Percentiles rank a stretch among this genome's conserved stretches.
These are phyloP conservation scores for Penicillium vulpinum DNA, from an alignment of 2,329 filamentous ascomycete genomes.

Conservation along the genomic window DNA sequence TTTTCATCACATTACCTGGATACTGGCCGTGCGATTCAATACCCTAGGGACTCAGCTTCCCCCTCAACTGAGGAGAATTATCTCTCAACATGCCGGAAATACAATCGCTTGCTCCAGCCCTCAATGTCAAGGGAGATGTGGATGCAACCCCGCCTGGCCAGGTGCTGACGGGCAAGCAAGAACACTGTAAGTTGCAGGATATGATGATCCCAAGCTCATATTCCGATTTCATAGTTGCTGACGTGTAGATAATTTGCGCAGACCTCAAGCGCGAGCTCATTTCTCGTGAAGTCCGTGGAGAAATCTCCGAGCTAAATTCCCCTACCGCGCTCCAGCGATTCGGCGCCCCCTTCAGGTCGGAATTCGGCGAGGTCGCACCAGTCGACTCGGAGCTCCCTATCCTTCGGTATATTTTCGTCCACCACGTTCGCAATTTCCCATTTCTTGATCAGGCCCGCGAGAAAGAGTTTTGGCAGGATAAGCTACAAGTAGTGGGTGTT, in stretches of 20 bases:
- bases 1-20: neutral
- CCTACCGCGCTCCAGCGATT: conserved; percentile 93
- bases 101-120: conserved; percentile 11
- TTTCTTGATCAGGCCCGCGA: conserved; percentile 95
- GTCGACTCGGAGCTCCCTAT: conserved; percentile 92
- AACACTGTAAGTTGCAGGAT: conserved; percentile 72
- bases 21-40: neutral
- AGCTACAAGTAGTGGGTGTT: conserved; percentile 78
- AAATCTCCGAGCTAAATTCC: conserved; percentile 90
- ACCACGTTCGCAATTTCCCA: conserved; percentile 96
- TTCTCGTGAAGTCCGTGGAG: conserved; percentile 81
- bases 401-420: conserved; percentile 93
- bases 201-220: conserved; percentile 1
- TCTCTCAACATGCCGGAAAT: conserved; percentile 9
- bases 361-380: conserved; percentile 87
- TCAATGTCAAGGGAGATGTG: conserved; percentile 15
- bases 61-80: neutral
- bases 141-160: conserved; percentile 51
- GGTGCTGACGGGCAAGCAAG: conserved; percentile 89
- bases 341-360: conserved; percentile 90
- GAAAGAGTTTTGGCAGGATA: conserved; percentile 99
- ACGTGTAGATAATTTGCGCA: conserved; percentile 39
- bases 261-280: conserved; percentile 96
- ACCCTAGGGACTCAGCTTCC: neutral
- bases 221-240: neutral